Base-by-base conservation (phyloP, 495 filamentous ascomycete species). In the Ascobolus immersus region DNA sequence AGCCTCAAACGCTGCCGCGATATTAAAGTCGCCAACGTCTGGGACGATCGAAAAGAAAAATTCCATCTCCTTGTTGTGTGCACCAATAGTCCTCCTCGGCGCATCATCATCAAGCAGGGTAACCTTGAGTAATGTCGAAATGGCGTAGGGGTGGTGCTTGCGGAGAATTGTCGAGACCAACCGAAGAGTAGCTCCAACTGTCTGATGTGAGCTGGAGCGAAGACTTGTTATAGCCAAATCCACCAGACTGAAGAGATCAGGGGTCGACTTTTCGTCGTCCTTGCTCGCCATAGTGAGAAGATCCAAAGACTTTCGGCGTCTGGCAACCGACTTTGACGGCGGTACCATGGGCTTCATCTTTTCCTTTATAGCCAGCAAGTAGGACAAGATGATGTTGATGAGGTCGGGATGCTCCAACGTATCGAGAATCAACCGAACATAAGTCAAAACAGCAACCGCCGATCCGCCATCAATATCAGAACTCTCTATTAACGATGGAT, bases 401-500 rank as follows among this genome's bases (percentile, higher is more conserved):
- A 96, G 70, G 42, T 93, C 81, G 4, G 80, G 74, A 49, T 93
- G 77, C 23, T 92, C 76, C 4, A 99, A 60, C 0, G 74, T 73
- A 42, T 92, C 81, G 4, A 99, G 62, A 35, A 94, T 80, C 35
- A 78, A 73, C 35, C 73, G 73, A 17, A 94, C 62, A 52, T 99
- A 94, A 2, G 81, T 94, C 36, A 99, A 55, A 14, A 94, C 89
- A 2, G 86, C 84, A 4, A 93, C 81, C 4, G 84, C 86, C 2
- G 89, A 94, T 22, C 89, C 89, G 21, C 86, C 89, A 53, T 93
- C 80, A 20, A 80, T 68, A 56, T 99, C 86, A 0, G 86, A 93
- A 4, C 89, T 94, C 51, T 99, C 80, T 7, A 99, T 60, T 14
- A 99, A 55, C 5, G 89, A 94, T 19, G 86, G 86, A 45, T 94